Evolutionary conservation across 2,329 filamentous ascomycete genomes (phyloP).

Genomic region (Ophiocordyceps polyrhachis-furcata): DNA sequence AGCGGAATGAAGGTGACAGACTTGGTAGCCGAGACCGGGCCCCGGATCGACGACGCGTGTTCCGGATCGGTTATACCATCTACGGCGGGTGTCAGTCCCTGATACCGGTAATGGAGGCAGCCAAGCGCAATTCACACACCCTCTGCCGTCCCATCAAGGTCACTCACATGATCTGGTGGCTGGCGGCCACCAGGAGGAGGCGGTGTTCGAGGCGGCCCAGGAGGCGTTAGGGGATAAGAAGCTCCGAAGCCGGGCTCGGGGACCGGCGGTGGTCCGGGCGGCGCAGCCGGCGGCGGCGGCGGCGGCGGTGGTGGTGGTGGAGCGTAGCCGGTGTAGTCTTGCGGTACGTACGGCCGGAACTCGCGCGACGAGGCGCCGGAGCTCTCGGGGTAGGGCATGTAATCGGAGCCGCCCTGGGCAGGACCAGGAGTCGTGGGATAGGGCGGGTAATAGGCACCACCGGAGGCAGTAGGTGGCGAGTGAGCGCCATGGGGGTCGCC

Average conservation of each 20-base stretch:
- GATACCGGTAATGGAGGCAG: conserved; percentile 1
- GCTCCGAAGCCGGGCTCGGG: conserved; percentile 3
- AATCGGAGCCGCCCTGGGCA: conserved; percentile 2
- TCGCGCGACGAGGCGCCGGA: conserved; percentile 13
- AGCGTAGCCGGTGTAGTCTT: conserved; percentile 22
- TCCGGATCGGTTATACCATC: conserved; percentile 10
- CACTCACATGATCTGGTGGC: conserved; percentile 26
- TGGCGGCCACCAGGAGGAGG: conserved; percentile 13
- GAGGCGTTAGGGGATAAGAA: conserved; percentile 10
- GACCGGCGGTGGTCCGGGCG: conserved; percentile 12
- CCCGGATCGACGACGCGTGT: background rate
- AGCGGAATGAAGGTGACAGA: conserved; percentile 28
- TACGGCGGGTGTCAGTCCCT: conserved; percentile 8
- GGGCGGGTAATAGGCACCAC: conserved; percentile 29
- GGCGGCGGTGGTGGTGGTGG: conserved; percentile 13
- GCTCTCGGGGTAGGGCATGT: conserved; percentile 9
- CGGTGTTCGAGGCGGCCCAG: conserved; percentile 9
- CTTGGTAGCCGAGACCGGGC: conserved; percentile 11
- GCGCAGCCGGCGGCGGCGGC: conserved; percentile 16
- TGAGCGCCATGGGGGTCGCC: conserved; percentile 15
- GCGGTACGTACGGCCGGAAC: conserved; percentile 21
- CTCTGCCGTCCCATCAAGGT: conserved; percentile 11
- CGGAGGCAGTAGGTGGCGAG: conserved; percentile 31
- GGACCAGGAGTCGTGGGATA: conserved; percentile 15
- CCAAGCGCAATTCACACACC: conserved; percentile 18